phyloP scores from a whole-genome alignment of 2,329 filamentous ascomycete genomes.

The Triangularia verruculosa region DNA sequence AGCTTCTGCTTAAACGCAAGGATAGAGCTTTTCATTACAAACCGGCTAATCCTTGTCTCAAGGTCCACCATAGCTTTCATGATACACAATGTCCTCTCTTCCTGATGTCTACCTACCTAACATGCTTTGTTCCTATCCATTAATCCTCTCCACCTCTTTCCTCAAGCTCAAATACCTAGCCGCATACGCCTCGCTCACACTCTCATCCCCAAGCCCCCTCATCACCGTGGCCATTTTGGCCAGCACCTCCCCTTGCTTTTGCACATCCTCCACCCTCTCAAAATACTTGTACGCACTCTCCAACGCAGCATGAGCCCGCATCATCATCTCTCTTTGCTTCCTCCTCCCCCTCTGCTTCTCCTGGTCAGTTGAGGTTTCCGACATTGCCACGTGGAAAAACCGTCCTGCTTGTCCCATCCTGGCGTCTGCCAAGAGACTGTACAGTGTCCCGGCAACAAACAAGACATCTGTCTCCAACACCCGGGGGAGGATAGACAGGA shows the following conservation, averaged over 20 bases:
- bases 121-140: neutral
- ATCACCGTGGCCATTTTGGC: slow-evolving; percentile 79
- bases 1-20: neutral
- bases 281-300: slow-evolving; percentile 64
- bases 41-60: neutral
- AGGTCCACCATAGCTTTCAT: neutral
- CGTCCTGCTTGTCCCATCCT: slow-evolving; percentile 72
- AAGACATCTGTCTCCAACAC: slow-evolving; percentile 68
- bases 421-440: slow-evolving; percentile 70
- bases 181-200: slow-evolving; percentile 63
- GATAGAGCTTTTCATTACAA: neutral
- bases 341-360: slow-evolving; percentile 19
- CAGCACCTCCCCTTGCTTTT: slow-evolving; percentile 73
- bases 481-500: slow-evolving; percentile 70
- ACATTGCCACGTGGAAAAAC: slow-evolving; percentile 1
- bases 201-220: slow-evolving; percentile 63
- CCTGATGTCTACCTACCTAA: neutral
- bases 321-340: slow-evolving; percentile 54
- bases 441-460: slow-evolving; percentile 62
- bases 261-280: slow-evolving; percentile 62
- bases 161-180: slow-evolving; percentile 61
- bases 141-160: slow-evolving; percentile 35
- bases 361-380: neutral
- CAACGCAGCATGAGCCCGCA: slow-evolving; percentile 57
- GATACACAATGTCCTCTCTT: neutral